Evolutionary conservation across 345 rosid species (phyloP), one percentile per base, ranked within the genome.

Genomic region (Physaria fendleri): DNA sequence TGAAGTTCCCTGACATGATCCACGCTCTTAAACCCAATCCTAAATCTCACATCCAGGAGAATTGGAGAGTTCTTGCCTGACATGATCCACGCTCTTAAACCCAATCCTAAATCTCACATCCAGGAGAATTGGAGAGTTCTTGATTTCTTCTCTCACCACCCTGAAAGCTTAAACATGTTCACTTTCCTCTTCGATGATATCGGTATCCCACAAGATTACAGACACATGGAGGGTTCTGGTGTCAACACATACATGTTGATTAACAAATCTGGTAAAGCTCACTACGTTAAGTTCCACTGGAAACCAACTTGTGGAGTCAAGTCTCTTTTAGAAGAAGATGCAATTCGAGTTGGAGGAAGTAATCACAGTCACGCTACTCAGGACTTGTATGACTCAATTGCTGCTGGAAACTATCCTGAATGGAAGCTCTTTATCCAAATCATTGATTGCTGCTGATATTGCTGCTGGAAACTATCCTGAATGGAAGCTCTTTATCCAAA

Each of bases 291-390:
- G 29, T 93, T 93, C 59, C 99, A 93, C 60, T 93, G 99, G 99
- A 93, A 68, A 48, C 97, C 99, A 14, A 89, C 95, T 14, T 93
- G 97, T 73, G 99, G 97, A 43, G 91, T 93, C 35, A 85, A 87
- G 76, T 81, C 85, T 58, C 73, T 93, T 44, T 47, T 83, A 71
- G 99, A 93, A 58, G 95, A 89, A 18, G 97, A 93, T 59, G 99
- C 99, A 3, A 58, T 87, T 37, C 85, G 69, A 35, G 81, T 85
- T 51, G 99, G 99, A 54, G 99, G 99, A 62, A 51, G 94, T 43
- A 93, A 93, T 74, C 97, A 93, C 74, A 93, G 99, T 64, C 99
- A 93, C 56, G 99, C 97, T 3, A 89, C 99, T 56, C 81, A 89
- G 47, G 97, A 93, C 87, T 81, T 93, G 27, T 86, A 83, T 9